Conservation (phyloP, 805 yeast species). For the Schwanniomyces occidentalis region DNA sequence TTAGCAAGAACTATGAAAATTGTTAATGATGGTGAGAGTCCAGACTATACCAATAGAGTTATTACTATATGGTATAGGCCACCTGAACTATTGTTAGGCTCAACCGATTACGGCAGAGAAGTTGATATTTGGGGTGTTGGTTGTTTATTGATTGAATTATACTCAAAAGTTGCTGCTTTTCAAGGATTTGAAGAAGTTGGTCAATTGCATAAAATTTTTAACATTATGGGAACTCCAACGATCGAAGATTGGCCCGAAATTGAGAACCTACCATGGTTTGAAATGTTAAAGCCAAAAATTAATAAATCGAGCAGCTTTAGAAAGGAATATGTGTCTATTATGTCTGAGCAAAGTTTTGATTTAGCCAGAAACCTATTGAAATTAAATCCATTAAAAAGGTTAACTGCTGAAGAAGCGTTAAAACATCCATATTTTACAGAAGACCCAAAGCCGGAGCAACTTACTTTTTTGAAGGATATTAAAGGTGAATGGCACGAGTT, state of each 20-base stretch:
- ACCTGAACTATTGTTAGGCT: slow-evolving; percentile 87
- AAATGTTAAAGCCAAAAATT: slow-evolving; percentile 65
- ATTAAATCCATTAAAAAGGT: slow-evolving; percentile 68
- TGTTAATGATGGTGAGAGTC: slow-evolving; percentile 49
- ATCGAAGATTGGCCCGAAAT: slow-evolving; percentile 73
- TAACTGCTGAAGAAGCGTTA: slow-evolving; percentile 70
- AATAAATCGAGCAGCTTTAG: slow-evolving; percentile 31
- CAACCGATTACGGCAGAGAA: slow-evolving; percentile 85
- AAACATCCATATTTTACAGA: slow-evolving; percentile 65
- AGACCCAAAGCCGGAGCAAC: slow-evolving; percentile 64
- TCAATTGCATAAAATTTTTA: slow-evolving; percentile 74
- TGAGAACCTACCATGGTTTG: slow-evolving; percentile 89
- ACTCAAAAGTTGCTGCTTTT: slow-evolving; percentile 72
- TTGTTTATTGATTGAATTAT: slow-evolving; percentile 81
- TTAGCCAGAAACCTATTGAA: slow-evolving; percentile 63
- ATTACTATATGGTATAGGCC: slow-evolving; percentile 98
- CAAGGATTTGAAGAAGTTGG: slow-evolving; percentile 88
- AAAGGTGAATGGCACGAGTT: slow-evolving; percentile 96
- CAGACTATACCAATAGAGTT: slow-evolving; percentile 91
- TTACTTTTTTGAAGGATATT: slow-evolving; percentile 53
- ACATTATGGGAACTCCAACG: slow-evolving; percentile 85
- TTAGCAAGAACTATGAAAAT: slow-evolving; percentile 74
- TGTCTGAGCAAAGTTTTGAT: slow-evolving; percentile 56
- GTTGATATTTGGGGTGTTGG: slow-evolving; percentile 98
- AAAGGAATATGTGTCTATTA: slow-evolving; percentile 36